Percentiles rank a stretch among this genome's conserved stretches.
These are phyloP conservation scores for Hypoxylon sp. DNA, from an alignment of 2,329 filamentous ascomycete species.

Conservation along the genomic window DNA sequence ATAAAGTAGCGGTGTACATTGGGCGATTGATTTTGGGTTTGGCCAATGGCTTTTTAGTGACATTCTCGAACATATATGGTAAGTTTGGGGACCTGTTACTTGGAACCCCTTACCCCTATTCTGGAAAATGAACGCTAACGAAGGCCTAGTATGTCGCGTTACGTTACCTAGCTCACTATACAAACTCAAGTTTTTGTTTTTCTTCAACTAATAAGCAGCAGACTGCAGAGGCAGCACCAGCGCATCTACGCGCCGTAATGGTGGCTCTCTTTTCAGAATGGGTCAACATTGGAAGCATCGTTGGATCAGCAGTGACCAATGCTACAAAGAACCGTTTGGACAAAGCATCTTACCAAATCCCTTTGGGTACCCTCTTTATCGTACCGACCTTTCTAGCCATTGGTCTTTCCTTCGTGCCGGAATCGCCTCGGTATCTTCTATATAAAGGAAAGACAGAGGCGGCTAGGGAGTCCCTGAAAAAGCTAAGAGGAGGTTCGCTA, in stretches of 20 bases:
- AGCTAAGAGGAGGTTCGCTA: constrained; percentile 49
- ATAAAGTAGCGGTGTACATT: constrained; percentile 57
- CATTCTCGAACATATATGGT: constrained; percentile 60
- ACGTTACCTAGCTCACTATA: not conserved
- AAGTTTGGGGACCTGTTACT: not conserved
- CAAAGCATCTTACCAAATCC: constrained; percentile 60
- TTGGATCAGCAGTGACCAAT: constrained; percentile 60
- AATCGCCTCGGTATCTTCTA: constrained; percentile 59
- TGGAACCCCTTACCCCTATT: not conserved
- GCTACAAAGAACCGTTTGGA: constrained; percentile 53
- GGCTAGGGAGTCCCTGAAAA: constrained; percentile 49
- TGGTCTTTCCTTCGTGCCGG: constrained; percentile 60
- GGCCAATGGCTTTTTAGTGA: constrained; percentile 59
- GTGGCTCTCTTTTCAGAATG: constrained; percentile 62
- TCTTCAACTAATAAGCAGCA: constrained; percentile 23
- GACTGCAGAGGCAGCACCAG: constrained; percentile 60
- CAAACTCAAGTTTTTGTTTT: not conserved
- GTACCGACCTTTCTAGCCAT: constrained; percentile 60
- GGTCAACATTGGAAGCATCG: constrained; percentile 61
- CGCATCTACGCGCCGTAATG: constrained; percentile 62
- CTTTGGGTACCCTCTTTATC: constrained; percentile 58
- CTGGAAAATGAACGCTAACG: constrained; percentile 16
- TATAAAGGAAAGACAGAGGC: constrained; percentile 47
- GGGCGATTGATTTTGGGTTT: constrained; percentile 59
- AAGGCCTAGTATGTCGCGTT: constrained; percentile 20